These are phyloP conservation scores for Hirschfeldia incana DNA, from an alignment of 345 rosid genomes.

Conservation along the genomic window DNA sequence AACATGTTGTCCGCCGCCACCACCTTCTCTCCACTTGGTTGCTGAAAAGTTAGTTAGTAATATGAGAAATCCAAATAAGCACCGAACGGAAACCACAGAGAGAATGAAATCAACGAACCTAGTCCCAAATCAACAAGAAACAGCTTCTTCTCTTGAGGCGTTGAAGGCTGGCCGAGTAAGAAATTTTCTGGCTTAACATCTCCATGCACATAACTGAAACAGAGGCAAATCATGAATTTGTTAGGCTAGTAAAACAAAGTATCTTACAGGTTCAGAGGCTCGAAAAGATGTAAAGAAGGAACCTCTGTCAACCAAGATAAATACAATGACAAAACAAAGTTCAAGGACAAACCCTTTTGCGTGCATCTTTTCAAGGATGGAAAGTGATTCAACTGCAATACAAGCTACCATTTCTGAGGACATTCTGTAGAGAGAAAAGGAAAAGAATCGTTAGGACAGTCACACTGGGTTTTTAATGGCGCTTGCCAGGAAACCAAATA, in stretches of 20 bases:
- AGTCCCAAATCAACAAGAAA: slow-evolving; percentile 94
- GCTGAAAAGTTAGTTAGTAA: slow-evolving; percentile 52
- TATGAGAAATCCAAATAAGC: slow-evolving; percentile 9
- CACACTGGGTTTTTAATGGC: slow-evolving; percentile 5
- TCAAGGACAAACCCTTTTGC: slow-evolving; percentile 70
- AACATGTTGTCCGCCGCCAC: slow-evolving; percentile 73
- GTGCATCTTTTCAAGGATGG: slow-evolving; percentile 92
- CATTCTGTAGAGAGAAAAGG: slow-evolving; percentile 57
- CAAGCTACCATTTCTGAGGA: slow-evolving; percentile 96
- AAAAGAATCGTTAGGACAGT: slow-evolving; percentile 18
- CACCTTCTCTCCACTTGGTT: slow-evolving; percentile 85
- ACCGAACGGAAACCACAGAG: slow-evolving; percentile 21
- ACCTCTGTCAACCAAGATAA: slow-evolving; percentile 8
- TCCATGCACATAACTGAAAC: slow-evolving; percentile 88
- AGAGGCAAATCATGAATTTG: slow-evolving; percentile 1
- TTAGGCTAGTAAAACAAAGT: slow-evolving; percentile 23
- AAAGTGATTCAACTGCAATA: slow-evolving; percentile 88
- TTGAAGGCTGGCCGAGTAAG: slow-evolving; percentile 90
- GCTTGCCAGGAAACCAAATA: slow-evolving; percentile 1
- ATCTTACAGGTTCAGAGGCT: neutral
- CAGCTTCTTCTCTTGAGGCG: slow-evolving; percentile 80
- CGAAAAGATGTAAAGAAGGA: slow-evolving; percentile 12
- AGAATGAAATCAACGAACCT: slow-evolving; percentile 43
- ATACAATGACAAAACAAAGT: neutral
- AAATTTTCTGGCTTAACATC: slow-evolving; percentile 98